phyloP scores from a whole-genome alignment of 2,329 filamentous ascomycete genomes.

The Pyricularia grisea region DNA sequence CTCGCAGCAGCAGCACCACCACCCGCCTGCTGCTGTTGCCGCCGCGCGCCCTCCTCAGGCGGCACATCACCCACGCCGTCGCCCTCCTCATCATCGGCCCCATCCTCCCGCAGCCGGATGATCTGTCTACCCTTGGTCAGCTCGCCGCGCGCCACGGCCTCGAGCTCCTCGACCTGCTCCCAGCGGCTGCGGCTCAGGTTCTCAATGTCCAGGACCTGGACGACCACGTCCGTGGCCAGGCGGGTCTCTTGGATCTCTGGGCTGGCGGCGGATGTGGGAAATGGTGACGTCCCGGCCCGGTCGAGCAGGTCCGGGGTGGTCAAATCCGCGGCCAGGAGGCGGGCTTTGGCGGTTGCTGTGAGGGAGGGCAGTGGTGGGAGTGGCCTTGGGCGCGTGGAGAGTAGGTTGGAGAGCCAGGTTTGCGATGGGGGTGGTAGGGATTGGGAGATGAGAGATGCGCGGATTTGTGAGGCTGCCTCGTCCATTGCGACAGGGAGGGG shows the following conservation, averaged over 20 bases:
- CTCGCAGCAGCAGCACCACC: slow-evolving; percentile 5
- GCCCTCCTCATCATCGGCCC: slow-evolving; percentile 32
- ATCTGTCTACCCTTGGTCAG: slow-evolving; percentile 70
- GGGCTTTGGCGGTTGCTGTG: slow-evolving; percentile 70
- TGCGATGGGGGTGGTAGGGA: slow-evolving; percentile 41
- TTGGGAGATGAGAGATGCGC: slow-evolving; percentile 38
- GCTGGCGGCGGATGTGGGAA: slow-evolving; percentile 35
- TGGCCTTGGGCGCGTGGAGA: slow-evolving; percentile 40
- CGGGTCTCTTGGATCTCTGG: slow-evolving; percentile 42
- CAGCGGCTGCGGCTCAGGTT: slow-evolving; percentile 73
- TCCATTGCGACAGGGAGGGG: neutral
- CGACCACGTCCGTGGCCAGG: slow-evolving; percentile 54
- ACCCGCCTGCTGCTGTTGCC: slow-evolving; percentile 1
- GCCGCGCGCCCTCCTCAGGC: slow-evolving; percentile 3
- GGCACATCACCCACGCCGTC: slow-evolving; percentile 6
- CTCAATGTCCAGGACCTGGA: slow-evolving; percentile 80
- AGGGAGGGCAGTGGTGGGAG: slow-evolving; percentile 60
- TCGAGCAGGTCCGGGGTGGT: slow-evolving; percentile 46
- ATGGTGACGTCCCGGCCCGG: slow-evolving; percentile 34
- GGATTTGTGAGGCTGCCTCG: slow-evolving; percentile 34
- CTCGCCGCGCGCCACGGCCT: slow-evolving; percentile 64
- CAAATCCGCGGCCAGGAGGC: slow-evolving; percentile 71
- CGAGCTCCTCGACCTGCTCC: slow-evolving; percentile 79
- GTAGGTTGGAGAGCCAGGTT: slow-evolving; percentile 55
- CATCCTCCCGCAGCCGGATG: slow-evolving; percentile 48